Evolutionary conservation across 768 basidiomycete genomes (phyloP), one percentile per base, ranked within the genome.

Genomic region (Pleurotus salmoneostramineus): DNA sequence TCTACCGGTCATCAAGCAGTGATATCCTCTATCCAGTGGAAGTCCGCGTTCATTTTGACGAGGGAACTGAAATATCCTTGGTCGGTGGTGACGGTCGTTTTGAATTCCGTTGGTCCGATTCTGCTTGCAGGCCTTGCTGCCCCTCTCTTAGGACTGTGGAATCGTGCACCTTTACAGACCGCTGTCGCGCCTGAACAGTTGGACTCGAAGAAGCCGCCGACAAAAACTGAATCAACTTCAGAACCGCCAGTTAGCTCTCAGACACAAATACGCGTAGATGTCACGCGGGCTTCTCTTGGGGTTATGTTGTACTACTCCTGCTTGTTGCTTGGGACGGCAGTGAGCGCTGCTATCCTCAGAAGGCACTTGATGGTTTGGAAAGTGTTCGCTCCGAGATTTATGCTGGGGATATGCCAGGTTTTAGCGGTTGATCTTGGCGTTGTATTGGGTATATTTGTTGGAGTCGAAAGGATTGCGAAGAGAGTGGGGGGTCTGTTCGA

Each of bases 361-460:
- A 69, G 94, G 46, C 95, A 98, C 68, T 70, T 97, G 62, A 97
- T 97, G 95, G 95, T 98, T 21, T 99, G 97, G 97, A 98, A 98
- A 73, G 88, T 98, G 3, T 99, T 98, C 65, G 96, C 95, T 37
- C 97, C 97, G 61, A 74, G 96, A 61, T 97, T 95, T 68, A 95
- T 98, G 88, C 68, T 83, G 12, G 90, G 82, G 0, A 92, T 83
- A 0, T 65, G 84, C 3, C 80, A 81, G 32, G 68, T 96, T 36
- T 43, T 93, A 3, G 81, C 81, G 1, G 83, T 92, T 2, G 96
- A 98, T 71, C 36, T 87, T 0, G 88, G 78, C 0, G 72, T 89
- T 15, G 55, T 93, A 51, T 33, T 89, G 11, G 90, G 85, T 0
- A 75, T 91, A 3, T 79, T 77, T 0, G 63, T 88, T 4, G 90